phyloP scores from a whole-genome alignment of 345 rosid species.

The Turnera subulata region DNA sequence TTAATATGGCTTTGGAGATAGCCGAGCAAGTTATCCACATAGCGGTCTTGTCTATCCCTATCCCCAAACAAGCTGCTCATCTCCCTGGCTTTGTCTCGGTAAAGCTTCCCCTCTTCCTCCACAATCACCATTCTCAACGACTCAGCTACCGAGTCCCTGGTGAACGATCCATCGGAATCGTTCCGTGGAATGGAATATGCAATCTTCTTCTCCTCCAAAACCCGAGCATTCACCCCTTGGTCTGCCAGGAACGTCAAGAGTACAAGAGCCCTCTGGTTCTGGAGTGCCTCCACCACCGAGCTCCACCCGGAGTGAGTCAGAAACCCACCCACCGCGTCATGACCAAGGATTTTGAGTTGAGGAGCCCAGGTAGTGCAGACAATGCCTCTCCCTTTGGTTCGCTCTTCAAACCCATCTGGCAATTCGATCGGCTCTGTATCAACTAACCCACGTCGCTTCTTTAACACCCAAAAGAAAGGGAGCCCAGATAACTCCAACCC shows the following conservation, averaged over 20 bases:
- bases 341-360: conserved; percentile 34
- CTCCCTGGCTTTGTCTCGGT: not conserved
- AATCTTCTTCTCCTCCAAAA: not conserved
- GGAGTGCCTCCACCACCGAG: not conserved
- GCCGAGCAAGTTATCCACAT: not conserved
- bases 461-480: conserved; percentile 15
- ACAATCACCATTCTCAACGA: not conserved
- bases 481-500: conserved; percentile 11
- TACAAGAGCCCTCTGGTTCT: not conserved
- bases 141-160: not conserved
- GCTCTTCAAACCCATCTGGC: conserved; percentile 30
- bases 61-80: not conserved
- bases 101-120: not conserved
- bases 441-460: not conserved
- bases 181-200: not conserved
- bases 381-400: conserved; percentile 23
- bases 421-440: conserved; percentile 4
- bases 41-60: not conserved
- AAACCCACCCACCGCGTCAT: conserved; percentile 6
- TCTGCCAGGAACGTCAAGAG: not conserved
- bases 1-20: not conserved
- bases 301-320: not conserved
- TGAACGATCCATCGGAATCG: not conserved
- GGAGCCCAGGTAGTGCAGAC: conserved; percentile 33
- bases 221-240: not conserved